phyloP scores from a whole-genome alignment of 768 basidiomycete genomes.

The Podaxis sp. region DNA sequence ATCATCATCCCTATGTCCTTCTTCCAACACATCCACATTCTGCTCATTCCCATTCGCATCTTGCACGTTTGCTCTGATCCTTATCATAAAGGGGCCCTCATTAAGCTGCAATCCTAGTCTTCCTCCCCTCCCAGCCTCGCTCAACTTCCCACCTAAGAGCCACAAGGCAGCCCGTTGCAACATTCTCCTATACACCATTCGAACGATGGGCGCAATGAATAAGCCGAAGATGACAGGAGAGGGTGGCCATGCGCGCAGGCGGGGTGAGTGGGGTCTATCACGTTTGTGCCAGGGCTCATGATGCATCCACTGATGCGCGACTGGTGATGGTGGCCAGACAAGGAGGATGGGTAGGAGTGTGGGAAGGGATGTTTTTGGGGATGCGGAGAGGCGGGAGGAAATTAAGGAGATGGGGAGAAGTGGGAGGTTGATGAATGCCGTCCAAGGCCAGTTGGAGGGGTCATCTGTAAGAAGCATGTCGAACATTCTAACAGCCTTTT shows the following conservation, averaged over 20 bases:
- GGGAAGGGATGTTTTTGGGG: conserved; percentile 26
- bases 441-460: conserved; percentile 72
- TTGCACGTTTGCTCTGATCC: conserved; percentile 30
- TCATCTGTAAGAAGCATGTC: conserved; percentile 66
- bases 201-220: conserved; percentile 49
- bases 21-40: conserved; percentile 18
- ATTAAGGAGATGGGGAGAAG: conserved; percentile 69
- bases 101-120: conserved; percentile 25
- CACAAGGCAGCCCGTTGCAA: conserved; percentile 41
- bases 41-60: conserved; percentile 15
- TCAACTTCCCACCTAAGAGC: conserved; percentile 39
- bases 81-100: conserved; percentile 36
- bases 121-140: conserved; percentile 18
- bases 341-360: conserved; percentile 47
- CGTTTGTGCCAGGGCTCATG: conserved; percentile 29
- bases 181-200: conserved; percentile 40
- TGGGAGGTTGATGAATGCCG: conserved; percentile 74
- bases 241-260: conserved; percentile 49
- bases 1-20: conserved; percentile 16
- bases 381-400: conserved; percentile 51
- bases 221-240: conserved; percentile 57
- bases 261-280: conserved; percentile 23
- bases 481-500: conserved; percentile 47
- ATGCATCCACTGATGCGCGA: conserved; percentile 32
- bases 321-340: conserved; percentile 45